Evolutionary conservation across 495 filamentous ascomycete species (phyloP).

Genomic region (Penicillium herquei): DNA sequence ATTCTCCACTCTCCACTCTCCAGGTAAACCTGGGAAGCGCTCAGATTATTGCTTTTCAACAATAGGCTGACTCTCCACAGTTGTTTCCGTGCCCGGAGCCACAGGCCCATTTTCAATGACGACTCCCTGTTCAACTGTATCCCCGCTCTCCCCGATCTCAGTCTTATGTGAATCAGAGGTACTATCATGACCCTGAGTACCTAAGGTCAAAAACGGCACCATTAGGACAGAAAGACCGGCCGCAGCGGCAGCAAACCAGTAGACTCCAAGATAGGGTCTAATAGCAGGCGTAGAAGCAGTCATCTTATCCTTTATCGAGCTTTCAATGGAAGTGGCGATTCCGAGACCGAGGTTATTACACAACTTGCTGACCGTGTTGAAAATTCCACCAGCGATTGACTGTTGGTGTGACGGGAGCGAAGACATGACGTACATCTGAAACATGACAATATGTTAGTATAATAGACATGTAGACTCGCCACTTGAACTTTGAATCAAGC

Average conservation of each 20-base stretch:
- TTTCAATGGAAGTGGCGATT: constrained; percentile 29
- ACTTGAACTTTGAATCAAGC: background rate
- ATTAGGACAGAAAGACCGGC: constrained; percentile 27
- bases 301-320: constrained; percentile 19
- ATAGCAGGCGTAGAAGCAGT: constrained; percentile 19
- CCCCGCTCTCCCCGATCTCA: background rate
- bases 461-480: too few relatives aligned
- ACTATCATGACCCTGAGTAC: constrained; percentile 28
- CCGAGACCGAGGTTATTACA: constrained; percentile 33
- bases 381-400: constrained; percentile 37
- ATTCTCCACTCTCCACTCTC: background rate
- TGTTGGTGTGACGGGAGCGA: constrained; percentile 33
- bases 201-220: constrained; percentile 33
- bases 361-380: constrained; percentile 37
- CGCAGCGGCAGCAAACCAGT: constrained; percentile 31
- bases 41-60: background rate
- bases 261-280: constrained; percentile 27
- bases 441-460: background rate
- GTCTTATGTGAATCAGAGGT: background rate
- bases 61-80: background rate
- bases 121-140: background rate
- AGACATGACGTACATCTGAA: constrained; percentile 40
- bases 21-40: too few relatives aligned
- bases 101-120: background rate
- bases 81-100: background rate